A percentile compares a stretch with the other conserved stretches of the same genome.
Evolutionary conservation across 129 eudicot genomes (phyloP).

Genomic region (carrot (Daucus carota)): DNA sequence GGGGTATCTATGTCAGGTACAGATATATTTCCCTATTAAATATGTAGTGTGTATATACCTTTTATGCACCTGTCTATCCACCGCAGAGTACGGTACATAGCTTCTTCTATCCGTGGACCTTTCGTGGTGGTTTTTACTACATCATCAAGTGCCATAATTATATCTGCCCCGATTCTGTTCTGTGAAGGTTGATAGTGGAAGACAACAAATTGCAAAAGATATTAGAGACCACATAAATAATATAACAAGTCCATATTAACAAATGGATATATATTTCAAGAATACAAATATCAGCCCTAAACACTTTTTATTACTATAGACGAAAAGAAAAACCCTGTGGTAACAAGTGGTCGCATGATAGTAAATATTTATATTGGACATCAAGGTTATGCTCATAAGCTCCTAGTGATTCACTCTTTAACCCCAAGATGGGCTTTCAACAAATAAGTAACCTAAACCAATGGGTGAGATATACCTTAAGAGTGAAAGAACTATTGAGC

Average conservation of each 20-base stretch:
- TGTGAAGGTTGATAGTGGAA: slow-evolving; percentile 26
- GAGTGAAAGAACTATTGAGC: no score
- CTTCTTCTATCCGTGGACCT: slow-evolving; percentile 92
- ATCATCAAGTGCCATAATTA: slow-evolving; percentile 97
- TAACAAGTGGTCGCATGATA: not conserved
- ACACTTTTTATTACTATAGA: not conserved
- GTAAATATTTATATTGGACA: not conserved
- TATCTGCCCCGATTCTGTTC: slow-evolving; percentile 99
- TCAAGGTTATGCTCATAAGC: no score
- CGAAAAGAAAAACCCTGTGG: not conserved
- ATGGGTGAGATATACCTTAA: no score
- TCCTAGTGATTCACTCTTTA: not conserved
- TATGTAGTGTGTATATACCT: slow-evolving; percentile 31
- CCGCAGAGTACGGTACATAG: slow-evolving; percentile 90
- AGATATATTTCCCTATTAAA: not conserved
- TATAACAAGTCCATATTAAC: not conserved
- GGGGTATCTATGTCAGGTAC: not conserved
- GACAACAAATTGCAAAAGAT: slow-evolving; percentile 17
- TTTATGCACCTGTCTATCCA: slow-evolving; percentile 98
- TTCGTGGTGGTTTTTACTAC: slow-evolving; percentile 91
- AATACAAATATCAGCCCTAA: not conserved
- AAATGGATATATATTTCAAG: not conserved
- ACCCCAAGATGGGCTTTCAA: not conserved
- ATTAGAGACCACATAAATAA: slow-evolving; percentile 13
- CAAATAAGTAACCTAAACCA: no score